Conservation (phyloP, 345 rosid genomes). For the Boechera stricta region DNA sequence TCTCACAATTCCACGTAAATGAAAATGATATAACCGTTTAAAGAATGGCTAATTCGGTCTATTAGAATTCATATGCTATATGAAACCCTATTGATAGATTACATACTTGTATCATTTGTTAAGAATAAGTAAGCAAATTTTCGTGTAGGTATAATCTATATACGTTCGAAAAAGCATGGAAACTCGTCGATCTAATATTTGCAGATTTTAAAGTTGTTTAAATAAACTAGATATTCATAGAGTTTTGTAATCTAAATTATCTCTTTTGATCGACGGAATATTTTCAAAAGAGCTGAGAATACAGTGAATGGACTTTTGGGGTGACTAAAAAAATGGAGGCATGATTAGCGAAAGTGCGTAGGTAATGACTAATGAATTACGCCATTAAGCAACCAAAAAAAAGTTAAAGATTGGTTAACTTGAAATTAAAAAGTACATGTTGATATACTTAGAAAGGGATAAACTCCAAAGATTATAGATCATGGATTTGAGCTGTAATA, state of each 20-base stretch:
- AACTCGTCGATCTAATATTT: slow-evolving; percentile 9
- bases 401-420: slow-evolving; percentile 20
- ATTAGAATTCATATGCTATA: not conserved
- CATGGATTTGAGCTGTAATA: slow-evolving; percentile 9
- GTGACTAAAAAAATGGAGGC: slow-evolving; percentile 32
- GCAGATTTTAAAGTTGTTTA: not conserved
- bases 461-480: slow-evolving; percentile 24
- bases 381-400: slow-evolving; percentile 29
- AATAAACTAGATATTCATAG: not conserved
- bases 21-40: not conserved
- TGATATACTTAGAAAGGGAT: slow-evolving; percentile 14
- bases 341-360: slow-evolving; percentile 42
- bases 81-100: not conserved
- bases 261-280: slow-evolving; percentile 29
- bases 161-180: slow-evolving; percentile 13
- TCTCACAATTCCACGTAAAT: not conserved
- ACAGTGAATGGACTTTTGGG: slow-evolving; percentile 42
- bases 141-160: not conserved
- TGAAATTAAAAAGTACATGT: not conserved
- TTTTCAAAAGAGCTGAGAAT: slow-evolving; percentile 32
- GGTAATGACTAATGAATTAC: slow-evolving; percentile 41
- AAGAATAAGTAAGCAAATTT: not conserved
- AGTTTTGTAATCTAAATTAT: slow-evolving; percentile 30
- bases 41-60: not conserved
- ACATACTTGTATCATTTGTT: not conserved